Base-by-base conservation (phyloP, 2,329 filamentous ascomycete genomes). In the Nannizzia gypsea region DNA sequence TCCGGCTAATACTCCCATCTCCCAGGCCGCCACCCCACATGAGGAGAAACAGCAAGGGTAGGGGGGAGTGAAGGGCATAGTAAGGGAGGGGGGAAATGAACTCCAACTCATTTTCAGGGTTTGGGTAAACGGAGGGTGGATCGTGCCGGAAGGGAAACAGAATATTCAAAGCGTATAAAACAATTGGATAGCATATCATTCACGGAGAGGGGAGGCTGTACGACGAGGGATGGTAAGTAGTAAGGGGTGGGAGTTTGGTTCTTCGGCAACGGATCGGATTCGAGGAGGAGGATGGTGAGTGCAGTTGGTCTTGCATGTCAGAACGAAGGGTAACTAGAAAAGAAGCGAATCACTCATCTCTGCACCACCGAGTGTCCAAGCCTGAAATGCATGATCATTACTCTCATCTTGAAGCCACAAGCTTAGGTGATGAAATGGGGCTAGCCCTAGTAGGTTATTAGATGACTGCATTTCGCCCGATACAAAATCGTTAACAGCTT, bases 401-500 rank as follows among this genome's bases (percentile, higher is more conserved):
- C 28, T 31, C 26, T 26, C 22, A 52, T 8, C 48, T 26, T 52
- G 48, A 24, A 20, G 20, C 22, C 36, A 17, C 34, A 13, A n/a
- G 17, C 28, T 22, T 26, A 31, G 48, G 48, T 13, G 13, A 50
- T 69, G 64, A 31, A 71, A 72, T 50, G 71, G 69, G 59, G 72
- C 71, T 4, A 71, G 62, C 60, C 71, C 72, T 15, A 74, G 59
- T n/a, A 73, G 62, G 22, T 69, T 70, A n/a, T 56, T 61, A 22
- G 17, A n/a, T 9, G 42, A 8, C n/a, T 9, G 17, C 17, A 20
- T 2, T 57, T 78, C 76, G 2, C 75, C 74, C 3, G 74, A 76
- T 20, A 78, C 79, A 65, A 81, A 83, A 63, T 84, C 81, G 0
- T 81, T 81, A 1, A 84, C 77, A 1, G 82, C 82, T 60, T 81